These are phyloP conservation scores for Penicillium sp. DNA, from an alignment of 2,329 filamentous ascomycete species.

Conservation along the genomic window DNA sequence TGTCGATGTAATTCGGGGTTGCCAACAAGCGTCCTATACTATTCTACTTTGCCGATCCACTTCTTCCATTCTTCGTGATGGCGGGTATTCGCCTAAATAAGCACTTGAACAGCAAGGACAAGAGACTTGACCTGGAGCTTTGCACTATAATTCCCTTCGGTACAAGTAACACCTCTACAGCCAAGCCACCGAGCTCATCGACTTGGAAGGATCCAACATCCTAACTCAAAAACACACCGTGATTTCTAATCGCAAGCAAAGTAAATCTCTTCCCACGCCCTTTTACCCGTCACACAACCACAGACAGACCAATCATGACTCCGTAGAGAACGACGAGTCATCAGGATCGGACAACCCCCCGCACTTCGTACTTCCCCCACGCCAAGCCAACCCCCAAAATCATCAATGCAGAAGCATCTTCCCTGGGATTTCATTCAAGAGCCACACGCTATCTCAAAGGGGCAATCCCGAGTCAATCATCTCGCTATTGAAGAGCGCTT, in stretches of 20 bases:
- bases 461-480: not conserved
- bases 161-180: not conserved
- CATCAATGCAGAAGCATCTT: not conserved
- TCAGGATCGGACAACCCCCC: not conserved
- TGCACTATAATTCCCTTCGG: not conserved
- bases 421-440: no score
- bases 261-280: no score
- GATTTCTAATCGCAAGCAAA: not conserved
- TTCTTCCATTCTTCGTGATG: not conserved
- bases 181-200: not conserved
- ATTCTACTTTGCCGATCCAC: not conserved
- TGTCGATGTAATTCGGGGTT: not conserved
- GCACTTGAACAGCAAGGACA: not conserved
- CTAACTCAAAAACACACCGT: not conserved
- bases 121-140: not conserved
- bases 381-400: constrained; percentile 1
- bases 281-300: not conserved
- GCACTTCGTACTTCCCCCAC: not conserved
- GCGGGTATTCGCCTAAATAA: not conserved
- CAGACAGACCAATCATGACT: not conserved
- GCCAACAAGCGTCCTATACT: not conserved
- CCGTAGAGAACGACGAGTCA: not conserved
- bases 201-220: not conserved
- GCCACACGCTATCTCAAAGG: not conserved
- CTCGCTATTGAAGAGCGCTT: not conserved